Evolutionary conservation across 208 protist genomes (phyloP).

Genomic region (Wallacemonas collosoma): DNA sequence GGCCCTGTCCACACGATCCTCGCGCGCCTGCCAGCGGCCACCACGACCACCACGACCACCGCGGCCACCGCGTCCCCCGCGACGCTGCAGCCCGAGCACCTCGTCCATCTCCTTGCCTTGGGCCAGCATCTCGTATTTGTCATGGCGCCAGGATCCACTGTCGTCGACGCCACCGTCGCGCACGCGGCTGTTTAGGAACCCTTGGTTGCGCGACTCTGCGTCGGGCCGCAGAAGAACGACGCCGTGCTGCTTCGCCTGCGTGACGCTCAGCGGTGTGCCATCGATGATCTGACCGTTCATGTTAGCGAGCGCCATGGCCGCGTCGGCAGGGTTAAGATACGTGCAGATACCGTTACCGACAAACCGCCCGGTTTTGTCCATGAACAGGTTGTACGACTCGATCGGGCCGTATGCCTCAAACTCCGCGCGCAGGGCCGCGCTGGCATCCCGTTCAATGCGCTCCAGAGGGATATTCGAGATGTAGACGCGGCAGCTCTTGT

Average conservation of each 20-base stretch:
- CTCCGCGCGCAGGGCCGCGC: constrained; percentile 66
- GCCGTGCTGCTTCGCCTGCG: constrained; percentile 75
- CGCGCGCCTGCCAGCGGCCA: constrained; percentile 22
- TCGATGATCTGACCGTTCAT: constrained; percentile 82
- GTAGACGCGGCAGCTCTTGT: constrained; percentile 86
- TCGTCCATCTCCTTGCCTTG: constrained; percentile 61
- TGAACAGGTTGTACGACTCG: constrained; percentile 90
- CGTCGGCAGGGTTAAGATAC: constrained; percentile 90
- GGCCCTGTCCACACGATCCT: constrained; percentile 38
- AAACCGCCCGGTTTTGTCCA: constrained; percentile 82
- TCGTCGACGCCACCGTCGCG: constrained; percentile 8
- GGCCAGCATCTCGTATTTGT: constrained; percentile 68
- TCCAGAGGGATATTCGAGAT: constrained; percentile 86
- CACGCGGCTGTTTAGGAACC: constrained; percentile 33
- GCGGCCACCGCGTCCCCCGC: constrained; percentile 36
- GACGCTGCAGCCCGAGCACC: constrained; percentile 40
- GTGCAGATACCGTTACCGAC: constrained; percentile 83
- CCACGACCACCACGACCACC: constrained; percentile 29
- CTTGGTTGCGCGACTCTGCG: constrained; percentile 26
- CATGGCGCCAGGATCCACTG: constrained; percentile 62
- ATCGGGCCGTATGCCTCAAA: constrained; percentile 86
- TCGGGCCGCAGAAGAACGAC: constrained; percentile 70
- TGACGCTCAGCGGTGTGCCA: constrained; percentile 62
- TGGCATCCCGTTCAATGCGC: constrained; percentile 83
- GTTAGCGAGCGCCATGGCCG: constrained; percentile 56